These are phyloP conservation scores for Triticum monococcum DNA, from an alignment of 176 grass and related monocot genomes.

Conservation along the genomic window DNA sequence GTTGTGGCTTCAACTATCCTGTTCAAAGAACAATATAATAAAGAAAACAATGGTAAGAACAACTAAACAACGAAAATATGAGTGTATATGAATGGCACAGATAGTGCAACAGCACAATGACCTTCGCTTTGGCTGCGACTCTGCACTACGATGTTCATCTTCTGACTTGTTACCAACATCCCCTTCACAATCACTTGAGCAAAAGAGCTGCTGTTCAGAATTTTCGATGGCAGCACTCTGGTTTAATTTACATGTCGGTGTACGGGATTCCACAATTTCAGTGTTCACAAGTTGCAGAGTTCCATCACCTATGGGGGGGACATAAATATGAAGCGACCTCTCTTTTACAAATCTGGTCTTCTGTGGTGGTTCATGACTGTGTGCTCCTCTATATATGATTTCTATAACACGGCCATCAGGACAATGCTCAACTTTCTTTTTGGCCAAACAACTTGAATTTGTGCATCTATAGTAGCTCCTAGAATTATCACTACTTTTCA, in stretches of 20 bases:
- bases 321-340: conserved; percentile 52
- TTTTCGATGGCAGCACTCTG: conserved; percentile 42
- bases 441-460: conserved; percentile 68
- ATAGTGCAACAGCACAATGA: conserved; percentile 24
- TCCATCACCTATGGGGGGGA: conserved; percentile 45
- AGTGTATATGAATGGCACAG: not conserved
- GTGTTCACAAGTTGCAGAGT: conserved; percentile 57
- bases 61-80: conserved; percentile 25
- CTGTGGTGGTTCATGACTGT: conserved; percentile 86
- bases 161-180: conserved; percentile 65
- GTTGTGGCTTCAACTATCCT: conserved; percentile 53
- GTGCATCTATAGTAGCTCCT: conserved; percentile 99
- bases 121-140: conserved; percentile 69
- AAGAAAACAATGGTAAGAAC: conserved; percentile 25
- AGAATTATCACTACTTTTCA: conserved; percentile 96
- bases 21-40: conserved; percentile 35
- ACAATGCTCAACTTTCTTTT: conserved; percentile 94
- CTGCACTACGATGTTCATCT: conserved; percentile 53
- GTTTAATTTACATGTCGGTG: conserved; percentile 45
- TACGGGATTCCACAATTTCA: conserved; percentile 60
- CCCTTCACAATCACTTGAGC: conserved; percentile 97
- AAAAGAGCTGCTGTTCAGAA: conserved; percentile 76
- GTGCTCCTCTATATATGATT: conserved; percentile 82
- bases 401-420: conserved; percentile 72
- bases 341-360: conserved; percentile 78